Conservation (phyloP, 2,329 filamentous ascomycete species). For the Microcera coccophila region DNA sequence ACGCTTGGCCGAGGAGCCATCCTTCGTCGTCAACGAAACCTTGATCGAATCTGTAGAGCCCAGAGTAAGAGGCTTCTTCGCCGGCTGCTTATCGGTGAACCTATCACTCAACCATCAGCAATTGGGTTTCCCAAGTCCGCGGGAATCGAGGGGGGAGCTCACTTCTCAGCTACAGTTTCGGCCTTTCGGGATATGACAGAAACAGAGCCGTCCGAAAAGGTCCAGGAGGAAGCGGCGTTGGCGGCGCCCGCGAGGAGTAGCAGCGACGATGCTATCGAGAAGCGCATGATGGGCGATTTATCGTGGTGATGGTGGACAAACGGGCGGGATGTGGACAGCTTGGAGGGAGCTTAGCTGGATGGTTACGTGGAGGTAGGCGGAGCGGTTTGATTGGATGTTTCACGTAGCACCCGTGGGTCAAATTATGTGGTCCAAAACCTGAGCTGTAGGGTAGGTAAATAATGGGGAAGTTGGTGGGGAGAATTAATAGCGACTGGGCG, state of each 20-base stretch:
- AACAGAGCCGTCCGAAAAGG: slow-evolving; percentile 69
- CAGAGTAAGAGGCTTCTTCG: slow-evolving; percentile 62
- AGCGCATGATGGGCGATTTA: slow-evolving; percentile 33
- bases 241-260: slow-evolving; percentile 49
- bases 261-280: slow-evolving; percentile 36
- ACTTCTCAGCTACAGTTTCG: slow-evolving; percentile 63
- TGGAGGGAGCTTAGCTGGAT: slow-evolving; percentile 12
- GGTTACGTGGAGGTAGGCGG: slow-evolving; percentile 31
- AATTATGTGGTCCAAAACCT: neutral
- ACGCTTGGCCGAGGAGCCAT: slow-evolving; percentile 72
- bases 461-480: neutral
- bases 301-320: slow-evolving; percentile 16
- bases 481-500: no score
- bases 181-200: slow-evolving; percentile 63
- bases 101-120: slow-evolving; percentile 39
- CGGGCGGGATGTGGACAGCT: slow-evolving; percentile 28
- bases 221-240: slow-evolving; percentile 60
- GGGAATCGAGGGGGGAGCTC: slow-evolving; percentile 29
- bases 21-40: slow-evolving; percentile 74
- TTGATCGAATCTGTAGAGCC: slow-evolving; percentile 71
- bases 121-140: slow-evolving; percentile 2
- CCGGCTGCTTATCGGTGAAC: slow-evolving; percentile 54
- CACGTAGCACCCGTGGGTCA: neutral
- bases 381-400: slow-evolving; percentile 19
- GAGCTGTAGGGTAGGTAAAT: neutral